Conservation (phyloP, 768 basidiomycete species). For the Mycena maculata region DNA sequence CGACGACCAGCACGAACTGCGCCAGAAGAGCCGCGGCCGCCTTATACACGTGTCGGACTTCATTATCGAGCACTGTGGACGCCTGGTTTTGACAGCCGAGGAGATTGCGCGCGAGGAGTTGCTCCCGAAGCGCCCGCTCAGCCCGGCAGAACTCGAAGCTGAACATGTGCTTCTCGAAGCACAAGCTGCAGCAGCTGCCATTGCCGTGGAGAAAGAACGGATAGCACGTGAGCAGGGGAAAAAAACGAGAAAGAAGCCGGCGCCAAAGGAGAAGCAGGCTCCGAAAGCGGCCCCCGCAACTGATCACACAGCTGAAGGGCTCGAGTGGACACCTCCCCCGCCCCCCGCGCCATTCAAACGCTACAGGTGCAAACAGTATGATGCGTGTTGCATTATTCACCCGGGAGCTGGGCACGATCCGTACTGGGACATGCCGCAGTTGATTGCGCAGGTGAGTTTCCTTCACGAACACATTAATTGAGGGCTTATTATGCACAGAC, state of each 20-base stretch:
- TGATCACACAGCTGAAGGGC: constrained; percentile 22
- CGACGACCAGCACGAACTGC: constrained; percentile 34
- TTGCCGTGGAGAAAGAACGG: constrained; percentile 14
- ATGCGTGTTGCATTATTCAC: constrained; percentile 38
- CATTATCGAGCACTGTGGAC: constrained; percentile 34
- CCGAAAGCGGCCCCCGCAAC: constrained; percentile 15
- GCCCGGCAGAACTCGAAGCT: constrained; percentile 17
- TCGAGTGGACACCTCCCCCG: constrained; percentile 29
- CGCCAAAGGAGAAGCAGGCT: constrained; percentile 9
- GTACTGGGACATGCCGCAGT: constrained; percentile 40
- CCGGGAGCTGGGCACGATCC: constrained; percentile 38
- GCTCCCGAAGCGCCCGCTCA: constrained; percentile 24
- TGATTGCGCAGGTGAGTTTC: constrained; percentile 34
- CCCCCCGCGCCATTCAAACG: constrained; percentile 22
- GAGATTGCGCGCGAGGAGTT: constrained; percentile 24
- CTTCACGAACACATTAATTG: not conserved
- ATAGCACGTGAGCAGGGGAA: constrained; percentile 8
- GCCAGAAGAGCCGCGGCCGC: constrained; percentile 36
- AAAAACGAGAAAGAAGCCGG: constrained; percentile 11
- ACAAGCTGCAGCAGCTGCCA: constrained; percentile 9
- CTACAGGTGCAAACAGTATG: constrained; percentile 17
- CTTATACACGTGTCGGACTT: constrained; percentile 37
- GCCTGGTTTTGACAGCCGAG: constrained; percentile 25
- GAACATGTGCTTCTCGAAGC: constrained; percentile 3
- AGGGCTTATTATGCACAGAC: constrained; percentile 12